Conservation (phyloP, 208 protist genomes). For the Leishmania mexicana region DNA sequence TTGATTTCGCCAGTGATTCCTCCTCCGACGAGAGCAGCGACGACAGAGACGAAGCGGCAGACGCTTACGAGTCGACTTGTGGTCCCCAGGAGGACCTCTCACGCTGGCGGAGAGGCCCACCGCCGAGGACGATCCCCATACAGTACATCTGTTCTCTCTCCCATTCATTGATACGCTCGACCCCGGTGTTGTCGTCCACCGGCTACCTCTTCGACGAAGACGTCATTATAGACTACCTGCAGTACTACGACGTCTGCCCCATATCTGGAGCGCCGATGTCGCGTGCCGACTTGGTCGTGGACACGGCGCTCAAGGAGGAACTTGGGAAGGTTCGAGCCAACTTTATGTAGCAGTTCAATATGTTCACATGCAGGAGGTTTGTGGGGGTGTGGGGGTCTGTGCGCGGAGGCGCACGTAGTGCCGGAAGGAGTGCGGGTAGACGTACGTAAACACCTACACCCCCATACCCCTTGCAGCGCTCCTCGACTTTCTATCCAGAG, state of each 20-base stretch:
- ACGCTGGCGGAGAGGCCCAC: slow-evolving; percentile 36
- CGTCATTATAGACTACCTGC: slow-evolving; percentile 43
- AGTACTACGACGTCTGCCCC: slow-evolving; percentile 36
- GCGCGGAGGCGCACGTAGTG: background rate
- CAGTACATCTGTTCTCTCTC: slow-evolving; percentile 57
- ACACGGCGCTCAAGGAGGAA: slow-evolving; percentile 41
- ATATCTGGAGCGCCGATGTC: slow-evolving; percentile 44
- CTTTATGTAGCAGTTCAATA: slow-evolving; percentile 29
- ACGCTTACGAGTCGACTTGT: background rate
- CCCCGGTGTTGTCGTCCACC: slow-evolving; percentile 46
- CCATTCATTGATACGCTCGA: slow-evolving; percentile 34
- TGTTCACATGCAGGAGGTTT: background rate
- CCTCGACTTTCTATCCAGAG: background rate
- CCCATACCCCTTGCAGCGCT: too few species aligned
- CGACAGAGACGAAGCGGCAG: background rate
- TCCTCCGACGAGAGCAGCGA: background rate
- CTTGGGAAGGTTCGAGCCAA: slow-evolving; percentile 39
- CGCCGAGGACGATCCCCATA: slow-evolving; percentile 33
- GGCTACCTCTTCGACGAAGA: slow-evolving; percentile 54
- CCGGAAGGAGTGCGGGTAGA: background rate
- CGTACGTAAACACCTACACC: background rate
- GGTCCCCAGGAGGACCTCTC: slow-evolving; percentile 21
- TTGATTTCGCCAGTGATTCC: background rate
- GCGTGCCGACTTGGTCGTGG: slow-evolving; percentile 40
- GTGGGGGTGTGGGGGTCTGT: background rate